Evolutionary conservation across 768 basidiomycete genomes (phyloP).

Genomic region (Glaciozyma martinii): DNA sequence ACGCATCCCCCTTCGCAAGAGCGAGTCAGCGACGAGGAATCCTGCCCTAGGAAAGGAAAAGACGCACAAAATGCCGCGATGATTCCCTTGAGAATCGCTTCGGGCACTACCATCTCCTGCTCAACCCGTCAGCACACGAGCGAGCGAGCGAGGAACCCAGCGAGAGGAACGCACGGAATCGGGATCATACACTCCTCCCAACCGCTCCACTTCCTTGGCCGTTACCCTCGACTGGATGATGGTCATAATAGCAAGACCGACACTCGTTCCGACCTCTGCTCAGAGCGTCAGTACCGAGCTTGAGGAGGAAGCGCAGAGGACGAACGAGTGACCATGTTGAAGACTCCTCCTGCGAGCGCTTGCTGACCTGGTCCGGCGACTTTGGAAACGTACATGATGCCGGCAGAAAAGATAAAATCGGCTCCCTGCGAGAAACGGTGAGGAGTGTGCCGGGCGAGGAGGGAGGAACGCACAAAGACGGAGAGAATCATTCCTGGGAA

Average conservation of each 20-base stretch:
- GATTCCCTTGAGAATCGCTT: not conserved
- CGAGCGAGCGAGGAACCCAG: too few relatives aligned
- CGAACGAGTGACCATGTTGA: conserved; percentile 13
- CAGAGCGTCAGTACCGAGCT: not conserved
- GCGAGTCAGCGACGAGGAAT: too few relatives aligned
- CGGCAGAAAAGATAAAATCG: conserved; percentile 6
- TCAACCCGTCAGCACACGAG: not conserved
- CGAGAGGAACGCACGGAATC: not conserved
- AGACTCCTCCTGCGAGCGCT: conserved; percentile 8
- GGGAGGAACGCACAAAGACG: not conserved
- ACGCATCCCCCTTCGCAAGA: not conserved
- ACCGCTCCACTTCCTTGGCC: not conserved
- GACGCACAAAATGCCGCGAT: not conserved
- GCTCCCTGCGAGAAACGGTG: conserved; percentile 4
- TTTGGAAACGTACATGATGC: conserved; percentile 14
- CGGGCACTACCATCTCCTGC: not conserved
- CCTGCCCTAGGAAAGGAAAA: too few relatives aligned
- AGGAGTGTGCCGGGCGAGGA: not conserved
- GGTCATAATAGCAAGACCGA: conserved; percentile 12
- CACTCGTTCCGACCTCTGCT: not conserved
- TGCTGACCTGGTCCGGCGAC: conserved; percentile 13
- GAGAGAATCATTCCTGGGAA: conserved; percentile 22
- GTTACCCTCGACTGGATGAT: conserved; percentile 11
- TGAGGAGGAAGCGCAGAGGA: not conserved
- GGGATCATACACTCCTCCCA: conserved; percentile 7